A percentile compares a stretch with the other conserved stretches of the same genome.
phyloP scores from a whole-genome alignment of 2,329 filamentous ascomycete genomes.

The Trichoderma arundinaceum region DNA sequence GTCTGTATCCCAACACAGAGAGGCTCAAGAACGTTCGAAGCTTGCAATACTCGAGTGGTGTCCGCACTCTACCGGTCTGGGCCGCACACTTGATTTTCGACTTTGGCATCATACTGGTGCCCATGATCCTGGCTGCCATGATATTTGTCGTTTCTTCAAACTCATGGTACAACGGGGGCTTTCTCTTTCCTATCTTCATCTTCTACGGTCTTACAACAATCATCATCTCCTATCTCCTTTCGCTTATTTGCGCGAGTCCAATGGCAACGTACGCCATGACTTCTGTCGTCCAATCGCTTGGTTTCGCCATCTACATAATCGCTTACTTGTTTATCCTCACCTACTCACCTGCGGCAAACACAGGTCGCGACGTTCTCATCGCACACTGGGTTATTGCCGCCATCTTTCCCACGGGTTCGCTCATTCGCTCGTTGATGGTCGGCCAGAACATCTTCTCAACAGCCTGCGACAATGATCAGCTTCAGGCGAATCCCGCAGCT shows the following conservation, averaged over 20 bases:
- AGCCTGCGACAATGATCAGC: constrained; percentile 67
- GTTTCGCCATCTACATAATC: constrained; percentile 37
- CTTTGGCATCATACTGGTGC: constrained; percentile 65
- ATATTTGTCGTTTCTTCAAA: constrained; percentile 67
- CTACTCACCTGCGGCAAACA: constrained; percentile 69
- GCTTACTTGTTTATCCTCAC: constrained; percentile 72
- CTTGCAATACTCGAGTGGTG: constrained; percentile 86
- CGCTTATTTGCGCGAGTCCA: constrained; percentile 66
- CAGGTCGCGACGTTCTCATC: constrained; percentile 69
- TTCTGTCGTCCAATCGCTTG: constrained; percentile 34
- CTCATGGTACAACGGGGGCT: constrained; percentile 67
- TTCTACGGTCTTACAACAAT: constrained; percentile 78
- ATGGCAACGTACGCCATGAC: constrained; percentile 41
- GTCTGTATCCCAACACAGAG: constrained; percentile 81
- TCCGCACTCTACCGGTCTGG: constrained; percentile 78
- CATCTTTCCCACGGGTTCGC: constrained; percentile 52
- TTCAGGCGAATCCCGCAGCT: constrained; percentile 63
- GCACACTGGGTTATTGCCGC: constrained; percentile 74
- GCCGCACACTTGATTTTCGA: constrained; percentile 78
- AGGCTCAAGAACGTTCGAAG: constrained; percentile 75
- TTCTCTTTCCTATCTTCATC: constrained; percentile 73
- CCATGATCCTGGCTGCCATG: constrained; percentile 68
- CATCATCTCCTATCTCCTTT: constrained; percentile 70
- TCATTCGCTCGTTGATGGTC: constrained; percentile 73
- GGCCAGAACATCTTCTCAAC: constrained; percentile 79